Evolutionary conservation across 495 filamentous ascomycete genomes (phyloP).

Genomic region (Thozetella sp.): DNA sequence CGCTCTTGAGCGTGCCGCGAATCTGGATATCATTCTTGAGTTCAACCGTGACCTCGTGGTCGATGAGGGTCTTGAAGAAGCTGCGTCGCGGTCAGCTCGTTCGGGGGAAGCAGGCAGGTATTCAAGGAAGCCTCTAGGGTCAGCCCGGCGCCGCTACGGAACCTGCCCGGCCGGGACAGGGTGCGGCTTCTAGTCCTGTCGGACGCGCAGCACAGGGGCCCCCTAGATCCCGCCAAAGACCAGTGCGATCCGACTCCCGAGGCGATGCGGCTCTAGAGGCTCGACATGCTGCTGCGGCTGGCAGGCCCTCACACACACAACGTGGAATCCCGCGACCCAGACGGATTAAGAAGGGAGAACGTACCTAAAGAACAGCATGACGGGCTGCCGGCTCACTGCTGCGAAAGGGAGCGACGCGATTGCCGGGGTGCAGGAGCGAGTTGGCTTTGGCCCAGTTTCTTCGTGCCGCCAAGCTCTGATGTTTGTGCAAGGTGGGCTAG

Average conservation of each 20-base stretch:
- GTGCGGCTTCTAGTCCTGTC: no score
- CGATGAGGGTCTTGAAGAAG: conserved; percentile 99
- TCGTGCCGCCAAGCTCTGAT: not conserved
- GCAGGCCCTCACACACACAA: no score
- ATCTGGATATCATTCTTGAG: conserved; percentile 99
- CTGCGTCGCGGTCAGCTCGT: conserved; percentile 39
- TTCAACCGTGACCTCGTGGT: conserved; percentile 93
- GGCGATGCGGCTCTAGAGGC: no score
- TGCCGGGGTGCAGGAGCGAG: not conserved
- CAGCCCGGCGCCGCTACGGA: not conserved
- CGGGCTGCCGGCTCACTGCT: conserved; percentile 5
- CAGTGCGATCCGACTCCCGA: no score
- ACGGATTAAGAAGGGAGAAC: no score
- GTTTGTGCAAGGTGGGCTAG: not conserved
- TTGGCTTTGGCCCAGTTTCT: not conserved
- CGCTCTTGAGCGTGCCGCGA: conserved; percentile 89
- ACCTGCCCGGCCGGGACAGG: no score
- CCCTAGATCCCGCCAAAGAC: no score
- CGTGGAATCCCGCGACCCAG: no score
- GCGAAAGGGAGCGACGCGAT: not conserved
- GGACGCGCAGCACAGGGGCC: no score
- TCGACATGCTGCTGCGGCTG: no score
- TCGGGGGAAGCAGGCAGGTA: not conserved
- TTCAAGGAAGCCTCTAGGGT: no score
- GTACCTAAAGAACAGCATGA: conserved; percentile 65